phyloP scores from a whole-genome alignment of 139 green algal species.

The Spirogloea muscicola region DNA sequence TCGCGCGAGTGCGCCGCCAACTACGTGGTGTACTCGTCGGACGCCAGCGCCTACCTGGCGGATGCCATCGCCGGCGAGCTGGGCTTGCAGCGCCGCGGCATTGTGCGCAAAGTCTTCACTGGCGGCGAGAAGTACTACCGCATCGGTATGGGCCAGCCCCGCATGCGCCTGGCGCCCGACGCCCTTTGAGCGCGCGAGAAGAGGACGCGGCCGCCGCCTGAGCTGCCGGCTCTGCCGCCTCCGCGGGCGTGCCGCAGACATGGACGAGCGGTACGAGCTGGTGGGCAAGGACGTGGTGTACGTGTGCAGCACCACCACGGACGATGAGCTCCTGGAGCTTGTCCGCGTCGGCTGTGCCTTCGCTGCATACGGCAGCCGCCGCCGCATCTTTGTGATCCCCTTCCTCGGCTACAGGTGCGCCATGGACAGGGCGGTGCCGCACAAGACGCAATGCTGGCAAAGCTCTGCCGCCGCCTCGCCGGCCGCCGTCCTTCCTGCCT shows the following conservation, averaged over 20 bases:
- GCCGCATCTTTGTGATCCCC: constrained; percentile 37
- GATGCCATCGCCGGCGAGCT: constrained; percentile 17
- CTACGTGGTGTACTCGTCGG: constrained; percentile 40
- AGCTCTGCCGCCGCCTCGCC: no score
- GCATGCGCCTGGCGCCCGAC: no score
- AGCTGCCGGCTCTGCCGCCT: no score
- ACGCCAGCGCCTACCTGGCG: constrained; percentile 24
- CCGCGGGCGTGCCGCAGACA: no score
- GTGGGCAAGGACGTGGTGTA: constrained; percentile 33
- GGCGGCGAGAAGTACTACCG: constrained; percentile 39
- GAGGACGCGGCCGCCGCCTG: no score
- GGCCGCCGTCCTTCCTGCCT: no score
- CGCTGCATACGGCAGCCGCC: constrained; percentile 27
- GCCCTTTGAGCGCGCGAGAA: no score
- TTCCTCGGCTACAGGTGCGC: constrained; percentile 44
- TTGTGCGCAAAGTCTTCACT: constrained; percentile 14
- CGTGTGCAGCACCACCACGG: constrained; percentile 8
- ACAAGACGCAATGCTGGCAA: no score
- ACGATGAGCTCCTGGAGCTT: constrained; percentile 33
- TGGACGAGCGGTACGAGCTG: constrained; percentile 39
- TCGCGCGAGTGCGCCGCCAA: neutral
- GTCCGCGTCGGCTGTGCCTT: constrained; percentile 35
- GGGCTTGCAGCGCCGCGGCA: neutral
- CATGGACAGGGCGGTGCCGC: no score
- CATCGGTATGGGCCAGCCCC: no score